Evolutionary conservation across 805 yeast species (phyloP).

Genomic region (Candida arabinofermentans): DNA sequence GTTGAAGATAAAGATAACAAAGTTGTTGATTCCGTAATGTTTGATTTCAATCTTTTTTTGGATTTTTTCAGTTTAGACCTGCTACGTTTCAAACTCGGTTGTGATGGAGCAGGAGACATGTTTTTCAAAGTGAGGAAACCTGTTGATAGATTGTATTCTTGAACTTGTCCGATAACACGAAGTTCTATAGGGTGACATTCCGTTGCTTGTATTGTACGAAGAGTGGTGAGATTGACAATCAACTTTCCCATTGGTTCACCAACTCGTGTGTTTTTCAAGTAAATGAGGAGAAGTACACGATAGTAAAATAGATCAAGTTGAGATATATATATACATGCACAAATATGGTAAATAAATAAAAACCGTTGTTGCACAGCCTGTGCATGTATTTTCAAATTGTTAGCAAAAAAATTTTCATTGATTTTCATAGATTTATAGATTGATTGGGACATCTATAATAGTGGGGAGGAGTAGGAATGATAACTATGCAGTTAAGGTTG

Average conservation of each 20-base stretch:
- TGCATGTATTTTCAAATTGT: no score
- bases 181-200: conserved; percentile 11
- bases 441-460: neutral
- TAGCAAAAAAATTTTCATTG: no score
- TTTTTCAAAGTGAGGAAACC: conserved; percentile 15
- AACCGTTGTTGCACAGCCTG: no score
- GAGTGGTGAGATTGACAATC: conserved; percentile 12
- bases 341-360: no score
- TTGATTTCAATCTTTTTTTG: neutral
- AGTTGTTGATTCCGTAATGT: no score
- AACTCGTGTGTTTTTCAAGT: neutral
- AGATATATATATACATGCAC: no score
- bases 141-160: conserved; percentile 12
- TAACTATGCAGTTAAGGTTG: neutral
- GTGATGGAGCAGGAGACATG: conserved; percentile 6
- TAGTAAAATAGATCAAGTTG: no score
- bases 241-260: conserved; percentile 18
- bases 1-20: no score
- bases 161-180: conserved; percentile 22
- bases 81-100: neutral
- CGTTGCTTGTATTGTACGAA: conserved; percentile 8
- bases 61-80: neutral
- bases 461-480: neutral
- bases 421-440: neutral
- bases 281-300: no score